These are phyloP conservation scores for Agrocybe praecox DNA, from an alignment of 768 basidiomycete genomes.

Conservation along the genomic window DNA sequence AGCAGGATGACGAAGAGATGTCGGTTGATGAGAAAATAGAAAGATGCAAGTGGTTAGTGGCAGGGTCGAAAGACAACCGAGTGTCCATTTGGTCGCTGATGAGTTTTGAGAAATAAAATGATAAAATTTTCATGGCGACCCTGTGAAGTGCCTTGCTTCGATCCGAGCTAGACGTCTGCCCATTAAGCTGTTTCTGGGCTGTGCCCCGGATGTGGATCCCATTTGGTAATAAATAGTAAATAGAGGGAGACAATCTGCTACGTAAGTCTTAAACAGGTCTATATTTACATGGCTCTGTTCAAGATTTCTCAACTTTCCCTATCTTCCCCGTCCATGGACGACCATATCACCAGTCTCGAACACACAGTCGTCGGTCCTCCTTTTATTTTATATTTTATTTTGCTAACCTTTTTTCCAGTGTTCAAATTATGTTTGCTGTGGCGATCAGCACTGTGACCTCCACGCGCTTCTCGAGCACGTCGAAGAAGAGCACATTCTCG, in stretches of 20 bases:
- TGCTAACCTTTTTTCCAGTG: conserved; percentile 48
- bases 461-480: conserved; percentile 86
- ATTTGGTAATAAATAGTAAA: background rate
- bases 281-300: background rate
- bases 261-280: background rate
- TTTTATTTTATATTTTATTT: background rate
- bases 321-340: background rate
- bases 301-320: too few species aligned
- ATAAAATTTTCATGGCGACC: background rate
- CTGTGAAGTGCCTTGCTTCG: conserved; percentile 8
- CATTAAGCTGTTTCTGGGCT: conserved; percentile 8
- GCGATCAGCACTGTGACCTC: conserved; percentile 57
- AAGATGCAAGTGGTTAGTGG: conserved; percentile 63
- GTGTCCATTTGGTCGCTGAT: conserved; percentile 75
- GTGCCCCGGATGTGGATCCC: background rate
- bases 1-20: conserved; percentile 56
- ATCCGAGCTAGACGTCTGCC: conserved; percentile 18
- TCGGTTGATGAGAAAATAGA: conserved; percentile 42
- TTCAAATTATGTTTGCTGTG: conserved; percentile 90
- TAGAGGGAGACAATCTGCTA: too few species aligned
- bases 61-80: conserved; percentile 67
- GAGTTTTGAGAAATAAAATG: conserved; percentile 40
- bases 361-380: conserved; percentile 24
- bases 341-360: conserved; percentile 30
- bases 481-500: conserved; percentile 85